Evolutionary conservation across 495 filamentous ascomycete species (phyloP), one percentile per base, ranked within the genome.

Genomic region (Bryoglossum gracile): DNA sequence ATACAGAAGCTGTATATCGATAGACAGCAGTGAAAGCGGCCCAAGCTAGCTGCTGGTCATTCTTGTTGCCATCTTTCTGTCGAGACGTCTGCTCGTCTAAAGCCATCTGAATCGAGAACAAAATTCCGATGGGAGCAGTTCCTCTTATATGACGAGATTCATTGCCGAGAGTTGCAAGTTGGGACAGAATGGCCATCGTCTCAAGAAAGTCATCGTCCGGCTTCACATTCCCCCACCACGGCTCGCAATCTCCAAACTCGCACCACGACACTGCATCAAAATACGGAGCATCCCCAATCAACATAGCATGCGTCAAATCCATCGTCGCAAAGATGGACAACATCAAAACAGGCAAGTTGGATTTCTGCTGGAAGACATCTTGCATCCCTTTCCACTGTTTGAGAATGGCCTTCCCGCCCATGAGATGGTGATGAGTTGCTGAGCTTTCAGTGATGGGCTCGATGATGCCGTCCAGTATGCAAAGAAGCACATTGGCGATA

Each of bases 291-390:
- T 59, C 56, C 4, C 56, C 56, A 40, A 59, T 59, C 41, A 59
- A 33, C 48, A 62, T 33, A 3, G 57, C 48, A 40, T 59, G 53
- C 9, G 64, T 68, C 17, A 68, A 48, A 58, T 68, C 65, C 46
- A 66, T 65, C 1, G 65, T 67, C 14, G 62, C 57, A 25, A 68
- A 68, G 8, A 64, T 62, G 6, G 65, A 68, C 19, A 67, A 21
- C 48, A 68, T 55, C 52, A 68, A 52, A 21, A 62, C 51, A 13
- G 61, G 61, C n/a, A 61, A 48, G 26, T 65, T 64, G 16, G 59
- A 49, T 18, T 64, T 56, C 35, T 33, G 2, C 16, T 46, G 28
- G 33, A 59, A 55, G 3, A 62, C 49, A 11, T 54, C 52, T 3
- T 55, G 51, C 13, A 62, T 48, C 8, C 44, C 45, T 11, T 49